A percentile compares a stretch with the other conserved stretches of the same genome.
Conservation (phyloP, 1,284 basidiomycete species). For the Ustilago hordei region DNA sequence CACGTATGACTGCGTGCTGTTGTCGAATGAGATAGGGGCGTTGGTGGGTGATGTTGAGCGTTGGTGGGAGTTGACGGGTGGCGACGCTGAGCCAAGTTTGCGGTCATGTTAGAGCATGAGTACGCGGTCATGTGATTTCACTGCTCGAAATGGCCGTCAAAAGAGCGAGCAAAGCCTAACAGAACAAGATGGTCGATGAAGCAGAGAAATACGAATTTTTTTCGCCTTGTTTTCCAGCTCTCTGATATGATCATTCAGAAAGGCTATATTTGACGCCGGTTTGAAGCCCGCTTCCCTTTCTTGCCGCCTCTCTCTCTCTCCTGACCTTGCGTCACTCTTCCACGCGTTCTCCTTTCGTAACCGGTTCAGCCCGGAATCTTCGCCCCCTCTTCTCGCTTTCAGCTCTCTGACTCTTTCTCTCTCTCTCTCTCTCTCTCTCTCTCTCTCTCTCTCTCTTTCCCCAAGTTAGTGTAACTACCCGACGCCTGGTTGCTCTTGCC, state of each 20-base stretch:
- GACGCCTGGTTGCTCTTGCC: constrained; percentile 1
- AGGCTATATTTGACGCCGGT: constrained; percentile 15
- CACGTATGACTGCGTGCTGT: no score
- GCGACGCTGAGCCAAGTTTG: no score
- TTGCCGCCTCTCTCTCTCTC: not conserved
- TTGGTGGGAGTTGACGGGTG: no score
- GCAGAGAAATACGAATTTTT: not conserved
- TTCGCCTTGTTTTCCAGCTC: constrained; percentile 1
- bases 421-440: not conserved
- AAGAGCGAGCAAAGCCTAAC: not conserved
- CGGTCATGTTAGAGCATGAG: no score
- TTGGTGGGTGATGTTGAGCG: no score
- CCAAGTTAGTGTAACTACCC: not conserved
- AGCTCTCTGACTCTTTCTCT: not conserved
- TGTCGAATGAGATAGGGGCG: no score
- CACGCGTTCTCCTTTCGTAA: not conserved
- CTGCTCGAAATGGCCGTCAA: not conserved
- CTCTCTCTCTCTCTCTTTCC: not conserved
- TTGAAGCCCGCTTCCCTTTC: constrained; percentile 14
- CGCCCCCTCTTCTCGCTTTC: not conserved
- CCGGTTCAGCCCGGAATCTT: not conserved
- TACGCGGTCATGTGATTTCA: no score
- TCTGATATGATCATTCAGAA: not conserved
- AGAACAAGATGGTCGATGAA: not conserved
- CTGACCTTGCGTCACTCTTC: not conserved